phyloP scores from a whole-genome alignment of 2,329 filamentous ascomycete species.

The Metarhizium brunneum region DNA sequence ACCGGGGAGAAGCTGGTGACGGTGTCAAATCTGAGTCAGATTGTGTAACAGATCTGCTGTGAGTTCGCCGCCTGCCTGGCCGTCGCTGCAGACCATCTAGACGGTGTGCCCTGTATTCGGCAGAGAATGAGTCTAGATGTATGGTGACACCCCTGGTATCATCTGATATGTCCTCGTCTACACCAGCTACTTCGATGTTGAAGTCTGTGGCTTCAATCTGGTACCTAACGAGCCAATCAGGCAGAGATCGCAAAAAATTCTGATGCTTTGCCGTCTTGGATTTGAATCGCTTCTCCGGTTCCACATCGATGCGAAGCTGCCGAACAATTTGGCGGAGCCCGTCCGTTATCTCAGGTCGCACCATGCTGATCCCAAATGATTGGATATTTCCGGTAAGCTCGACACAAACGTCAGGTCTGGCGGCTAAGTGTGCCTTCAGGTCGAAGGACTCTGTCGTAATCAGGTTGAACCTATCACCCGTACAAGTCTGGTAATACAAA shows the following conservation, averaged over 20 bases:
- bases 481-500: slow-evolving; percentile 87
- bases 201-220: slow-evolving; percentile 83
- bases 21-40: slow-evolving; percentile 54
- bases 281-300: slow-evolving; percentile 45
- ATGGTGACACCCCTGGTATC: slow-evolving; percentile 75
- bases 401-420: slow-evolving; percentile 77
- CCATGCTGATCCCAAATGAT: slow-evolving; percentile 81
- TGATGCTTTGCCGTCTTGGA: slow-evolving; percentile 41
- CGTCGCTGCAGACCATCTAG: slow-evolving; percentile 53
- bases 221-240: slow-evolving; percentile 75
- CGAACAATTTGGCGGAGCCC: slow-evolving; percentile 85
- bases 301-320: slow-evolving; percentile 65
- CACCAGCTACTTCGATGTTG: slow-evolving; percentile 80
- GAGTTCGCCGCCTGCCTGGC: slow-evolving; percentile 56
- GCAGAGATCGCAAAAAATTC: slow-evolving; percentile 70
- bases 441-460: slow-evolving; percentile 84
- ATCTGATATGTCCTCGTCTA: slow-evolving; percentile 74
- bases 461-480: slow-evolving; percentile 74
- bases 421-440: slow-evolving; percentile 74
- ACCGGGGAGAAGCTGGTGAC: slow-evolving; percentile 26
- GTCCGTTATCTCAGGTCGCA: slow-evolving; percentile 85
- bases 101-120: slow-evolving; percentile 80
- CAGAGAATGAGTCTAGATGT: slow-evolving; percentile 78
- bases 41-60: slow-evolving; percentile 61
- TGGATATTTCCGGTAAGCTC: slow-evolving; percentile 71